A percentile compares a stretch with the other conserved stretches of the same genome.
Evolutionary conservation across 768 basidiomycete genomes (phyloP).

Genomic region (Lentinula edodes): DNA sequence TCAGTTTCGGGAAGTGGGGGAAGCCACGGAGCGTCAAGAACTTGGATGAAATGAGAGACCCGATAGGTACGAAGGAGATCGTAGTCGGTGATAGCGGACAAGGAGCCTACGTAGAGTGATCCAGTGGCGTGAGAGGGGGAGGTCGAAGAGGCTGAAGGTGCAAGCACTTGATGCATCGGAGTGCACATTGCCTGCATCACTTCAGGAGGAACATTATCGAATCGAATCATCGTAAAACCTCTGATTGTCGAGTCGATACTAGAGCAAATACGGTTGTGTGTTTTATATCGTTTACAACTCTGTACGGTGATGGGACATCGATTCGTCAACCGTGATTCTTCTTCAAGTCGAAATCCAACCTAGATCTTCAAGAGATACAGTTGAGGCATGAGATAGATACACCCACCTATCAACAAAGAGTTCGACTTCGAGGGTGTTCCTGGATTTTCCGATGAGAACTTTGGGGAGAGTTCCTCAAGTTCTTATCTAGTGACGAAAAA

Average conservation of each 20-base stretch:
- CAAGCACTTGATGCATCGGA: conserved; percentile 72
- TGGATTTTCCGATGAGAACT: too few relatives aligned
- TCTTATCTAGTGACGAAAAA: neutral
- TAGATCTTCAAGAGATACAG: neutral
- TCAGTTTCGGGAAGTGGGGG: conserved; percentile 35
- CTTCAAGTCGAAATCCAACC: neutral
- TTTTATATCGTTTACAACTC: neutral
- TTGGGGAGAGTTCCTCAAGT: neutral
- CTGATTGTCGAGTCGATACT: neutral
- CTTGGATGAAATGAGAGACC: conserved; percentile 57
- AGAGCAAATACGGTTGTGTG: neutral
- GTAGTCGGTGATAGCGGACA: conserved; percentile 53
- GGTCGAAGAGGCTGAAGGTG: conserved; percentile 20
- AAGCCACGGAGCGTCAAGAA: conserved; percentile 54
- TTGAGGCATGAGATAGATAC: neutral
- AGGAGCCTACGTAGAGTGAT: conserved; percentile 62
- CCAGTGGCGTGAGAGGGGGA: conserved; percentile 26
- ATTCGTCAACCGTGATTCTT: neutral
- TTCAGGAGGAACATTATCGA: conserved; percentile 68
- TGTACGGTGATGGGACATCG: neutral
- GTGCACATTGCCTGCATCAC: conserved; percentile 84
- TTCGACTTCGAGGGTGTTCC: neutral
- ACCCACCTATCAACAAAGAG: neutral
- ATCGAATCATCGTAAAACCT: conserved; percentile 57
- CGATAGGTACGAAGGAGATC: conserved; percentile 41